Conservation (phyloP, 2,329 filamentous ascomycete species). For the Zalaria obscura region DNA sequence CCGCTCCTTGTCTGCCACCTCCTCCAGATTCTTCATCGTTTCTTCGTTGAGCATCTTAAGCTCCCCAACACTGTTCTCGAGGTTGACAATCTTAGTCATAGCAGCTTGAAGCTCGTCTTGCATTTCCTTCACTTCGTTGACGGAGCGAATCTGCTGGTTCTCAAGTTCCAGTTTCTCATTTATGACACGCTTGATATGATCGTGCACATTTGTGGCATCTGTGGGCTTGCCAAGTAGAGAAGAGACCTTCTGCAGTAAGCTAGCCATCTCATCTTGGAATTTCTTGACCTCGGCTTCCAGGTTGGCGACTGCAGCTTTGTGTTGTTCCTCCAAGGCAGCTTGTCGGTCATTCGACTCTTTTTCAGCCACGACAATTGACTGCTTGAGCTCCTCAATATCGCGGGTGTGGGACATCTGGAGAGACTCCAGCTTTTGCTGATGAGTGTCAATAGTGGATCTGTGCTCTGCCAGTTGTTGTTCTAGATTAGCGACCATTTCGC, state of each 20-base stretch:
- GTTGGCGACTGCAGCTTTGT: constrained; percentile 19
- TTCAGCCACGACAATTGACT: constrained; percentile 31
- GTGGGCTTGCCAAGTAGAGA: constrained; percentile 50
- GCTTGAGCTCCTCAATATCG: constrained; percentile 48
- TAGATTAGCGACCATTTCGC: constrained; percentile 37
- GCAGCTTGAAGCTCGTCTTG: constrained; percentile 28
- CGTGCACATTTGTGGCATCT: constrained; percentile 24
- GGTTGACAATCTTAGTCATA: constrained; percentile 20
- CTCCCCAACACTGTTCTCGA: constrained; percentile 30
- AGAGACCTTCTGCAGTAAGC: constrained; percentile 49
- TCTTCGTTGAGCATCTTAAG: constrained; percentile 37
- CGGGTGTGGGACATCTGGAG: constrained; percentile 39
- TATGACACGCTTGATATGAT: constrained; percentile 28
- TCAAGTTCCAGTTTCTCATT: constrained; percentile 31
- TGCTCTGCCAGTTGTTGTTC: constrained; percentile 43
- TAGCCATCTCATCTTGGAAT: constrained; percentile 44
- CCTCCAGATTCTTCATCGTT: constrained; percentile 42
- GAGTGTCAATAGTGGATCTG: constrained; percentile 38
- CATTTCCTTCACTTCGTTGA: constrained; percentile 25
- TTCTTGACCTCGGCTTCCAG: constrained; percentile 45
- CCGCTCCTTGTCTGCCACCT: constrained; percentile 54
- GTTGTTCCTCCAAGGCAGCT: constrained; percentile 20
- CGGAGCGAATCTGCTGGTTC: constrained; percentile 26
- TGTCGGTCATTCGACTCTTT: constrained; percentile 18
- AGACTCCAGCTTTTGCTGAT: constrained; percentile 38